Evolutionary conservation across 2,329 filamentous ascomycete genomes (phyloP).

Genomic region (Magnaporthales sp.): DNA sequence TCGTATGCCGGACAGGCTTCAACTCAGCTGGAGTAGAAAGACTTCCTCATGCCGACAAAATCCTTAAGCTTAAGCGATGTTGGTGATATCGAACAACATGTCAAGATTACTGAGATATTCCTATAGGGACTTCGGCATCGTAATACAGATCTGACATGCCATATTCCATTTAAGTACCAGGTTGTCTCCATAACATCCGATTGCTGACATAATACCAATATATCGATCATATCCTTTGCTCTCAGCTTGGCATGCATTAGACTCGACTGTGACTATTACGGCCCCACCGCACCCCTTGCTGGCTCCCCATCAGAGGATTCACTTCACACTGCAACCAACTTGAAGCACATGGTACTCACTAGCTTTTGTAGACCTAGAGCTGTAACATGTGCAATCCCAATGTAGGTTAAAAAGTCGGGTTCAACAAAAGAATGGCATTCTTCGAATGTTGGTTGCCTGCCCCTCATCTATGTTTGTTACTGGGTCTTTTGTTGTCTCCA

Average conservation of each 20-base stretch:
- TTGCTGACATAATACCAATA: background rate
- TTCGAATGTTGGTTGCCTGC: too few relatives aligned
- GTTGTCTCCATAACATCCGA: background rate
- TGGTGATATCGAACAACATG: background rate
- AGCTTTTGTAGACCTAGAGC: too few relatives aligned
- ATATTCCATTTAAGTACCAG: background rate
- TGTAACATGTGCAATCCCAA: too few relatives aligned
- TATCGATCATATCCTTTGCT: background rate
- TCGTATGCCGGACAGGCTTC: background rate
- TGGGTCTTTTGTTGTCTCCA: too few relatives aligned
- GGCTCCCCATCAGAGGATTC: background rate
- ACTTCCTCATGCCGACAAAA: background rate
- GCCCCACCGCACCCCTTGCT: background rate
- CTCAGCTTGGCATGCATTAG: background rate
- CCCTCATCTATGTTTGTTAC: too few relatives aligned
- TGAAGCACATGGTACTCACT: too few relatives aligned
- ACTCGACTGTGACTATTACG: background rate
- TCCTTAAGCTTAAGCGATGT: background rate
- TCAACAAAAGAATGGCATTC: too few relatives aligned
- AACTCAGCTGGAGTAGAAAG: background rate
- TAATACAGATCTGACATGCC: background rate
- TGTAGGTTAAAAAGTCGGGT: too few relatives aligned
- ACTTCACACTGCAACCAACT: too few relatives aligned
- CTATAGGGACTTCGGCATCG: too few relatives aligned
- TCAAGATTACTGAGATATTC: too few relatives aligned